Evolutionary conservation across 192 early-diverging fungal species (phyloP).

Genomic region (Powellomyces hirtus): DNA sequence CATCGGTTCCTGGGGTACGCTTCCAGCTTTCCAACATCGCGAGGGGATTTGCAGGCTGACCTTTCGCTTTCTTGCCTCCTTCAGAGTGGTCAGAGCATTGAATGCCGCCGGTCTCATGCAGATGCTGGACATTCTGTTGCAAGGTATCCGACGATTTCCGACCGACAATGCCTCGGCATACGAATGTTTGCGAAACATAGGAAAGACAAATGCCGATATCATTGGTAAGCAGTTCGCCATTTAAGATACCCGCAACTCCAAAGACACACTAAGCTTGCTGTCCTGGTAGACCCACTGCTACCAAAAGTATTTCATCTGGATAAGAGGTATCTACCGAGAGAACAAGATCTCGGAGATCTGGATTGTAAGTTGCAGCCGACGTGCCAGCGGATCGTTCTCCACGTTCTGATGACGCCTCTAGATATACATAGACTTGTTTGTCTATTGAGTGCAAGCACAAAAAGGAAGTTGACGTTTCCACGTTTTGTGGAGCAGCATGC

Average conservation of each 20-base stretch:
- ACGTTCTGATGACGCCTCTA: neutral
- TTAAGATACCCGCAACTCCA: neutral
- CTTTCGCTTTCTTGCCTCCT: neutral
- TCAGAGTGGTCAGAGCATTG: neutral
- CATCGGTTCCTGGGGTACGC: conserved; percentile 71
- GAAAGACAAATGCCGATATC: conserved; percentile 49
- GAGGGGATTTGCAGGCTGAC: neutral
- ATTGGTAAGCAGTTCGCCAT: conserved; percentile 15
- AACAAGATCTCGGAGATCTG: conserved; percentile 66
- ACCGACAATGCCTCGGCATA: conserved; percentile 72
- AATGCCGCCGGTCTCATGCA: conserved; percentile 43
- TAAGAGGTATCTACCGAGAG: conserved; percentile 65
- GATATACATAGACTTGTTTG: conserved; percentile 3
- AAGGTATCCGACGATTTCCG: conserved; percentile 64
- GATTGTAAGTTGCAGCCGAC: conserved; percentile 45
- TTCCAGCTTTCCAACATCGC: neutral
- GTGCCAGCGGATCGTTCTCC: neutral
- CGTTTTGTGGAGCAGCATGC: conserved; percentile 4
- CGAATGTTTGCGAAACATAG: conserved; percentile 63
- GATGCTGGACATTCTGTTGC: conserved; percentile 57
- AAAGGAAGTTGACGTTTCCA: neutral
- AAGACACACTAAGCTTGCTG: neutral
- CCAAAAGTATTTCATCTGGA: conserved; percentile 53
- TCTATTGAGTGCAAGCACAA: neutral
- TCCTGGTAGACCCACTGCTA: neutral